Conservation (phyloP, 805 yeast species). For the Candida lessepsii region DNA sequence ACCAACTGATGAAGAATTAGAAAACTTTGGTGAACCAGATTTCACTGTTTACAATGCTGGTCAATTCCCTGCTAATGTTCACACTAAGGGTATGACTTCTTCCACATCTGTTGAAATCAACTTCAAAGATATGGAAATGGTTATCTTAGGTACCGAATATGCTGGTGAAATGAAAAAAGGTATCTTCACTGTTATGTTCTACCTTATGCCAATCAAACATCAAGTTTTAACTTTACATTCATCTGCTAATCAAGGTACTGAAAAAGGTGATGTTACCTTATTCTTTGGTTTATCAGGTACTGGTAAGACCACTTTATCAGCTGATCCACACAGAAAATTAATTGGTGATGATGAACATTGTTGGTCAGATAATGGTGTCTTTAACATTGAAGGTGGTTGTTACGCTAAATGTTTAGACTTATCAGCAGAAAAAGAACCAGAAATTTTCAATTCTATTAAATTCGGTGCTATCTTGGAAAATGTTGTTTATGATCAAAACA, state of each 20-base stretch:
- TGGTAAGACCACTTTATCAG: constrained; percentile 96
- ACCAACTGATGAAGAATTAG: constrained; percentile 88
- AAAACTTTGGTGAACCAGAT: constrained; percentile 93
- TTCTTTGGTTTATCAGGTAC: constrained; percentile 98
- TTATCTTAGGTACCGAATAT: constrained; percentile 95
- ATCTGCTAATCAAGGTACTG: constrained; percentile 85
- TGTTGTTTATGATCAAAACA: constrained; percentile 74
- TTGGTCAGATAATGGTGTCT: constrained; percentile 98
- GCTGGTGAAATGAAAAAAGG: constrained; percentile 99
- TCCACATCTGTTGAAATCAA: constrained; percentile 93
- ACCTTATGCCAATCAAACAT: constrained; percentile 94
- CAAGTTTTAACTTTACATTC: constrained; percentile 92
- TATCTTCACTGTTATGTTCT: constrained; percentile 97
- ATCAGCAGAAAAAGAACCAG: constrained; percentile 92
- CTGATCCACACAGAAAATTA: constrained; percentile 89
- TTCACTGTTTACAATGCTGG: constrained; percentile 98
- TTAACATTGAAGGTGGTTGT: constrained; percentile 99
- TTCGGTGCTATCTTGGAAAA: constrained; percentile 95
- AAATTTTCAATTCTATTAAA: constrained; percentile 89
- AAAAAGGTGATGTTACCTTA: constrained; percentile 82
- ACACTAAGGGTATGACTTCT: constrained; percentile 97
- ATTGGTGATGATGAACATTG: constrained; percentile 99
- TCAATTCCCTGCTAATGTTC: constrained; percentile 95
- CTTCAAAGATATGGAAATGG: constrained; percentile 98
- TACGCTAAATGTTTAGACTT: constrained; percentile 95